These are phyloP conservation scores for Pseudogymnoascus sp. DNA, from an alignment of 2,329 filamentous ascomycete species.

Conservation along the genomic window DNA sequence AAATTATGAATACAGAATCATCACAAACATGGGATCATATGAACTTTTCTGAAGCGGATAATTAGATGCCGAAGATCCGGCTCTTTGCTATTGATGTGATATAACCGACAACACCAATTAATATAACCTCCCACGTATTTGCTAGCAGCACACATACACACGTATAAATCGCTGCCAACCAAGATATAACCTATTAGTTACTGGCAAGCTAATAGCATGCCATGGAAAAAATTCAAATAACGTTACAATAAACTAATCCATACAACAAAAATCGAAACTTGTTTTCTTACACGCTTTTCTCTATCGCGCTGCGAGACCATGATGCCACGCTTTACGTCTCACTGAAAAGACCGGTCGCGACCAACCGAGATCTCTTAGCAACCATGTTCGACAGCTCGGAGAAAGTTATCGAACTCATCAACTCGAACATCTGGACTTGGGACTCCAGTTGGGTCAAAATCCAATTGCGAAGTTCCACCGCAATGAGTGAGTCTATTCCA, in stretches of 20 bases:
- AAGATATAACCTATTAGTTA: too few relatives aligned
- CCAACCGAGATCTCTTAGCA: too few relatives aligned
- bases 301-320: too few relatives aligned
- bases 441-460: not conserved
- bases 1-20: not conserved
- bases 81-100: not conserved
- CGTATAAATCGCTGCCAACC: not conserved
- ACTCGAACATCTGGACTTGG: not conserved
- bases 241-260: too few relatives aligned
- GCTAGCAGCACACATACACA: not conserved
- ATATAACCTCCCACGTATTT: not conserved
- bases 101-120: not conserved
- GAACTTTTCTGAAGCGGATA: not conserved
- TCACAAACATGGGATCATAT: not conserved
- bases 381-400: too few relatives aligned
- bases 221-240: too few relatives aligned
- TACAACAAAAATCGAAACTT: too few relatives aligned
- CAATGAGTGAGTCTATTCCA: constrained; percentile 18
- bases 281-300: too few relatives aligned
- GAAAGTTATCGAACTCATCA: not conserved
- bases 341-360: too few relatives aligned
- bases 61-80: not conserved
- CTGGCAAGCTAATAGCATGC: too few relatives aligned
- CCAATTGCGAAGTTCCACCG: constrained; percentile 18
- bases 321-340: too few relatives aligned